These are phyloP conservation scores for Claviceps africana DNA, from an alignment of 2,329 filamentous ascomycete species.

Conservation along the genomic window DNA sequence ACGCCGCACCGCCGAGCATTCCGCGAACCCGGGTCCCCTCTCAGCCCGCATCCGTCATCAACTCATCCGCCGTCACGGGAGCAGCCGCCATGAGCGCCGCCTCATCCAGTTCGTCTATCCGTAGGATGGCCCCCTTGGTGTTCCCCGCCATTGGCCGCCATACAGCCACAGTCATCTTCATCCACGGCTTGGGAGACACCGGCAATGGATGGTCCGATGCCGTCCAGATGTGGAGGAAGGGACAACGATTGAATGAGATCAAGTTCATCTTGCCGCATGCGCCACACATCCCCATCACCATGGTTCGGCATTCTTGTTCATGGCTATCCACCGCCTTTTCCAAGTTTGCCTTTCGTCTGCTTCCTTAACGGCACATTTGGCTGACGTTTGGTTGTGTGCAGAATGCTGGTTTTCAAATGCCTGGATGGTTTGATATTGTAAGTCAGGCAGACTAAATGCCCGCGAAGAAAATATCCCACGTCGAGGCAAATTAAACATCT, in stretches of 20 bases:
- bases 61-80: background rate
- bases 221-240: slow-evolving; percentile 74
- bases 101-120: slow-evolving; percentile 13
- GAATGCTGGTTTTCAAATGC: slow-evolving; percentile 69
- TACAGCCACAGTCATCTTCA: slow-evolving; percentile 88
- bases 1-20: background rate
- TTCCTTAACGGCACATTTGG: background rate
- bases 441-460: slow-evolving; percentile 6
- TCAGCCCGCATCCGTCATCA: background rate
- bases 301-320: slow-evolving; percentile 17
- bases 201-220: slow-evolving; percentile 67
- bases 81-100: slow-evolving; percentile 6
- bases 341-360: background rate
- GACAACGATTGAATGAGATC: slow-evolving; percentile 72
- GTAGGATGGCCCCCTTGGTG: slow-evolving; percentile 42
- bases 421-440: slow-evolving; percentile 77
- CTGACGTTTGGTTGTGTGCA: slow-evolving; percentile 17
- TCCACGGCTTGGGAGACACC: slow-evolving; percentile 81
- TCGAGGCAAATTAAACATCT: background rate
- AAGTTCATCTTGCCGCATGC: slow-evolving; percentile 93
- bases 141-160: slow-evolving; percentile 71
- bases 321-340: background rate
- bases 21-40: background rate
- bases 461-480: too few species aligned
- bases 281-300: slow-evolving; percentile 72